Evolutionary conservation across 129 eudicot genomes (phyloP), one percentile per base, ranked within the genome.

Genomic region (Centaurea solstitialis): DNA sequence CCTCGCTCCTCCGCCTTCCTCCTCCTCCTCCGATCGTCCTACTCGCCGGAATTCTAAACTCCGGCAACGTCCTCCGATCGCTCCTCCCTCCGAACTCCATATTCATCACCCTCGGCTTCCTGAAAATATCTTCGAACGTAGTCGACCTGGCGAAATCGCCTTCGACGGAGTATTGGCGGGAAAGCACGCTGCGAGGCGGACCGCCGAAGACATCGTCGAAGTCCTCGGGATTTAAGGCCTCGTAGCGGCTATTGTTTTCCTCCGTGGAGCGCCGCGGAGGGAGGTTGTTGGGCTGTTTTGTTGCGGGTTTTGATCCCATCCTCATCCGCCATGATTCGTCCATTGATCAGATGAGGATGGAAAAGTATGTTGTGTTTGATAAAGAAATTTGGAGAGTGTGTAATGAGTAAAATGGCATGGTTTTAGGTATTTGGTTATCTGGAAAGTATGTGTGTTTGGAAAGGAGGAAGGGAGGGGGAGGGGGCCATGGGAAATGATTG

Each of bases 151-250:
- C 18, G 22, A 69, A 77, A 59, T 82, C 83, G 18, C 79, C 70
- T 4, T 84, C 83, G 41, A 43, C 81, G 15, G 97, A 88, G 78
- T 78, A 88, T 15, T 82, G 88, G 69, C 93, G 87, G 30, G 88
- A 82, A 38, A 89, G 85, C 61, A 91, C 79, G 11, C 84, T 91
- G 21, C 91, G 89, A 1, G 98, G 97, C 5, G 98, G 98, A 28
- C 97, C 98, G 6, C 98, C 98, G 41, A 91, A 93, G 0, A 93
- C 97, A 68, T 93, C 98, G 68, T 82, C 83, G 67, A 91, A 93
- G 71, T 93, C 93, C 62, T 87, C 80, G 5, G 93, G 92, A 66
- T 83, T 61, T 39, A 85, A 79, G 47, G 81, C 9, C n/a, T 70
- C 65, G 9, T 76, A 21, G 39, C 87, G 85, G 4, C 73, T 62